These are phyloP conservation scores for Porcisia deanei DNA, from an alignment of 208 protist genomes.

Conservation along the genomic window DNA sequence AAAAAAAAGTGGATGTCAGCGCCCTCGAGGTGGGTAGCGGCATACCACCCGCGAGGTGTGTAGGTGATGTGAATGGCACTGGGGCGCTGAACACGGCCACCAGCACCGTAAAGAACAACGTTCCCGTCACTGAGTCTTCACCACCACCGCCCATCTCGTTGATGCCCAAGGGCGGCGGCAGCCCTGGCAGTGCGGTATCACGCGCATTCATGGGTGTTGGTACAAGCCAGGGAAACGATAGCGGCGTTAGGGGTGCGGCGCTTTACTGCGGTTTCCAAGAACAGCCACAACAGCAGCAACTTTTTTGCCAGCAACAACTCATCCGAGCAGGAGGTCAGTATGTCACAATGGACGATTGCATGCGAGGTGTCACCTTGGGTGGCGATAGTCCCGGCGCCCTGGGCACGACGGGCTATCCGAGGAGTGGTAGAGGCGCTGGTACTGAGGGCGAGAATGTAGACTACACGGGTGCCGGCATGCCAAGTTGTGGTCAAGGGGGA, in stretches of 20 bases:
- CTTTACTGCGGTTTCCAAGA: background rate
- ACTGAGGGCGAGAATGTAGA: no score
- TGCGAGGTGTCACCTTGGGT: background rate
- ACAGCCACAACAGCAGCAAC: slow-evolving; percentile 11
- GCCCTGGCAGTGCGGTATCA: background rate
- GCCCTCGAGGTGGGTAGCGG: background rate
- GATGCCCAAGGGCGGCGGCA: background rate
- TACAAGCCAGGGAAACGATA: background rate
- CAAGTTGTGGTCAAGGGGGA: background rate
- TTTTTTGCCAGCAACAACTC: slow-evolving; percentile 8
- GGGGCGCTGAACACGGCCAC: background rate
- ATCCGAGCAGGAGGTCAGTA: background rate
- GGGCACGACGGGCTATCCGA: slow-evolving; percentile 3
- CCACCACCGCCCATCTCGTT: slow-evolving; percentile 1
- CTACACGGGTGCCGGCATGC: no score
- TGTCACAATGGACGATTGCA: background rate
- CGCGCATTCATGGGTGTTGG: background rate
- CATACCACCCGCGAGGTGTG: background rate
- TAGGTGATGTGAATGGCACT: slow-evolving; percentile 4
- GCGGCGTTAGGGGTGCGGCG: background rate
- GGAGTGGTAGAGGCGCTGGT: background rate
- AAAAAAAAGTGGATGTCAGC: slow-evolving; percentile 11
- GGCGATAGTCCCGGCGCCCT: slow-evolving; percentile 3
- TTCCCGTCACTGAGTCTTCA: background rate
- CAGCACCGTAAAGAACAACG: background rate